phyloP scores from a whole-genome alignment of 306 rosid species.

The Carpinus viminea region DNA sequence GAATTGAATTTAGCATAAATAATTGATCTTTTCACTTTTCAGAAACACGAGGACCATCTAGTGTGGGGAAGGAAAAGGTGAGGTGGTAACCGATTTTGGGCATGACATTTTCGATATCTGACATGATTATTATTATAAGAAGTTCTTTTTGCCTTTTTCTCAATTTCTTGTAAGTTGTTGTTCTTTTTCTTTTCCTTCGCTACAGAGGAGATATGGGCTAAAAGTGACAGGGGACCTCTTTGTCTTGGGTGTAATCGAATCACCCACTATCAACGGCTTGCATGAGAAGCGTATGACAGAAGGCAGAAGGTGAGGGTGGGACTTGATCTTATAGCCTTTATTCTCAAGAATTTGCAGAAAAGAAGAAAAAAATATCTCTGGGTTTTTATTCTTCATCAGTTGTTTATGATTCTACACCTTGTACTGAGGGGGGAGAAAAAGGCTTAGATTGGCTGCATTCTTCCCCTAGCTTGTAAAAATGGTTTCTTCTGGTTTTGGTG shows the following conservation, averaged over 20 bases:
- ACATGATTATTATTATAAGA: neutral
- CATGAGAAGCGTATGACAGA: conserved; percentile 32
- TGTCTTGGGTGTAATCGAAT: conserved; percentile 30
- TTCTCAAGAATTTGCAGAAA: conserved; percentile 29
- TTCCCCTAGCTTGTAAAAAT: neutral
- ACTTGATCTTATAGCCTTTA: conserved; percentile 34
- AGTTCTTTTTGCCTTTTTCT: neutral
- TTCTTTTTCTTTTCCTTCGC: neutral
- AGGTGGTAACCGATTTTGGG: conserved; percentile 37
- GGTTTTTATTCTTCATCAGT: neutral
- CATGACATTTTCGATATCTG: conserved; percentile 7
- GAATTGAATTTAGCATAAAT: conserved; percentile 8
- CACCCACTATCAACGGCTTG: conserved; percentile 72
- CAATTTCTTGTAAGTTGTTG: neutral
- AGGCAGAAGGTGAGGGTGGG: conserved; percentile 41
- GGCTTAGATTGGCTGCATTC: neutral
- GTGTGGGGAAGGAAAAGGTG: conserved; percentile 41
- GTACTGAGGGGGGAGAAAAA: neutral
- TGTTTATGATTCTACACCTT: neutral
- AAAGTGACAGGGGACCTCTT: conserved; percentile 27
- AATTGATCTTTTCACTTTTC: conserved; percentile 30
- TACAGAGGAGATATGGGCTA: conserved; percentile 30
- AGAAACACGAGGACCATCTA: conserved; percentile 47
- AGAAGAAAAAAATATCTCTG: conserved; percentile 6
- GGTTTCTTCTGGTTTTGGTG: neutral